These are phyloP conservation scores for Entelexis paramagnoliae DNA, from an alignment of 1,139 yeast genomes.

Conservation along the genomic window DNA sequence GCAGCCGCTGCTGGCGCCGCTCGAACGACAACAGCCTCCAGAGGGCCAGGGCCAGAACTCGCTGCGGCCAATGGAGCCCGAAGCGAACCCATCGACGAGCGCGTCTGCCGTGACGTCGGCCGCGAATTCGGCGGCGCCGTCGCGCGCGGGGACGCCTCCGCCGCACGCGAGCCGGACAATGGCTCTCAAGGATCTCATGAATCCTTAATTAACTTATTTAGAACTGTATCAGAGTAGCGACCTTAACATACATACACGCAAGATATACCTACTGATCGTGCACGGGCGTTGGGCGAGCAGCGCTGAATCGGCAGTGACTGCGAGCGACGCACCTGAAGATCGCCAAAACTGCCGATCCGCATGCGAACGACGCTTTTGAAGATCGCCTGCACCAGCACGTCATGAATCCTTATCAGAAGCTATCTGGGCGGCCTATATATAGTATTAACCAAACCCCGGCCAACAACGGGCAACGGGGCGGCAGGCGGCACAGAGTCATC, in stretches of 20 bases:
- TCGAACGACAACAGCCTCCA: slow-evolving; percentile 1
- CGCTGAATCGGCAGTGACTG: no score
- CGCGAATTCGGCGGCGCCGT: slow-evolving; percentile 11
- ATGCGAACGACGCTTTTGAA: no score
- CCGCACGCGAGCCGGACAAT: slow-evolving; percentile 1
- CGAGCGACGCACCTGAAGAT: no score
- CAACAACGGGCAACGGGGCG: no score
- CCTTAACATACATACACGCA: neutral
- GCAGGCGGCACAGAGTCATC: no score
- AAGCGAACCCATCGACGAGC: slow-evolving; percentile 14
- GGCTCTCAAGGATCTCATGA: slow-evolving; percentile 14
- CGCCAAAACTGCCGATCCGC: no score
- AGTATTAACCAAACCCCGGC: no score
- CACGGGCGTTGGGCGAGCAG: no score
- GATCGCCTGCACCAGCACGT: no score
- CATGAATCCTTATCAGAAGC: no score
- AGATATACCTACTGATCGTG: neutral
- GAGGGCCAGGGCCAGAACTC: neutral
- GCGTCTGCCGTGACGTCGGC: slow-evolving; percentile 9
- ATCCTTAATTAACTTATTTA: slow-evolving; percentile 3
- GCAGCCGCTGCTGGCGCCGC: slow-evolving; percentile 13
- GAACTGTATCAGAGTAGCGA: neutral
- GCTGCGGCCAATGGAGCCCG: slow-evolving; percentile 19
- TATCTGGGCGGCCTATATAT: no score
- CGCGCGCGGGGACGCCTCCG: slow-evolving; percentile 17